A percentile compares a stretch with the other conserved stretches of the same genome.
These are phyloP conservation scores for Mariannaea sp. DNA, from an alignment of 2,329 filamentous ascomycete genomes.

Conservation along the genomic window DNA sequence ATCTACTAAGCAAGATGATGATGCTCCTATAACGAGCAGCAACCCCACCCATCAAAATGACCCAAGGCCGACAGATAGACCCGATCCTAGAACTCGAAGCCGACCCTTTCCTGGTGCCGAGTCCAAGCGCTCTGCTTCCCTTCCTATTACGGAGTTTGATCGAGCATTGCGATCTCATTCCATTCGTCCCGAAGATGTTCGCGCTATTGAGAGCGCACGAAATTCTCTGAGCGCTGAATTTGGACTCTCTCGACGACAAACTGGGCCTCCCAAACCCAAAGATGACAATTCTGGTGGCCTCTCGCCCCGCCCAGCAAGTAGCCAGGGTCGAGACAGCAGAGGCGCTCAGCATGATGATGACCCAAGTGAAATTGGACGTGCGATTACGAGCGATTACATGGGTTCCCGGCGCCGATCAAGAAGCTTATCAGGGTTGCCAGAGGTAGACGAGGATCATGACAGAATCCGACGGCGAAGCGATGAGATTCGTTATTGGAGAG, in stretches of 20 bases:
- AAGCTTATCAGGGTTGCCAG: constrained; percentile 61
- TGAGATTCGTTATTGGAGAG: constrained; percentile 68
- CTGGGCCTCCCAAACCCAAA: constrained; percentile 35
- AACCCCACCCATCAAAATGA: constrained; percentile 25
- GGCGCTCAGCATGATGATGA: constrained; percentile 47
- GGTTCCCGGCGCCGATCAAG: constrained; percentile 60
- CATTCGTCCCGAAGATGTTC: constrained; percentile 59
- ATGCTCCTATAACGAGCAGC: constrained; percentile 26
- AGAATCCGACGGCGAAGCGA: constrained; percentile 60
- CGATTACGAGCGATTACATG: constrained; percentile 61
- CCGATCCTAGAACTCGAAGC: constrained; percentile 46
- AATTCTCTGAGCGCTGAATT: constrained; percentile 57
- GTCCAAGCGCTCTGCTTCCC: constrained; percentile 60
- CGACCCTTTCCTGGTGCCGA: constrained; percentile 44
- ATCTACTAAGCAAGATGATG: constrained; percentile 34
- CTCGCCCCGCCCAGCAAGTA: constrained; percentile 65
- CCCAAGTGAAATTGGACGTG: constrained; percentile 63
- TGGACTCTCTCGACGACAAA: constrained; percentile 42
- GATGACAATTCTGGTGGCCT: constrained; percentile 57
- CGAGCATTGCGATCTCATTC: constrained; percentile 66
- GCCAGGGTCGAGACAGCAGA: constrained; percentile 55
- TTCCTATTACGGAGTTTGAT: constrained; percentile 65
- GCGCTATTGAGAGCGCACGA: constrained; percentile 57
- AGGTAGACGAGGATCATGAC: constrained; percentile 42
- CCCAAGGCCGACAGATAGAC: constrained; percentile 24